Base-by-base conservation (phyloP, 1,139 yeast species). In the Pichia sp. region DNA sequence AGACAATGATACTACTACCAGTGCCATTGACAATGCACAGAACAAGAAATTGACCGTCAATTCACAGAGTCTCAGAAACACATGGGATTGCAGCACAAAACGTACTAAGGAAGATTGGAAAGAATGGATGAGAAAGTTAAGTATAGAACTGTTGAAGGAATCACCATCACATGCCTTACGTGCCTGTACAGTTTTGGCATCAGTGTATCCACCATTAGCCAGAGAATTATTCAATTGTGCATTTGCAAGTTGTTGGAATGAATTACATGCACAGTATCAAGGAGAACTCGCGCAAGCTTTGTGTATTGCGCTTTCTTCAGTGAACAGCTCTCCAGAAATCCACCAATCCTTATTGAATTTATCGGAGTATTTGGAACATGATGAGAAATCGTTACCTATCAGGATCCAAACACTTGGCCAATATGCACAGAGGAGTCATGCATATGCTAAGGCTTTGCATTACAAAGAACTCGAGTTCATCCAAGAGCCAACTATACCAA, bases 281-380 rank as follows among this genome's bases (percentile, higher is more conserved):
- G 96, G 87, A 44, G 96, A 88, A 48, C 66, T 93, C 29, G 87
- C 88, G 1, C 83, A 82, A 49, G 74, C 95, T 1, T 69, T 93
- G 32, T 87, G 94, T 53, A 70, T 79, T 35, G 98, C 97, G 0
- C 66, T 91, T 44, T 82, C 88, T 1, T 81, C 96, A 0, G 85
- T 94, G 1, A 85, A 88, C 48, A 86, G 86, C 48, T 96, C 97
- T 1, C 96, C 98, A 0, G 99, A 93, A 51, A 88, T 91, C 30
- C 82, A 88, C 48, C 98, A 91, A 55, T 82, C 87, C 1, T 66
- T 93, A 36, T 66, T 93, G 48, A 88, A 88, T 48, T 65, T 93
- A 38, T 95, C 96, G 0, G 99, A 93, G 54, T 93, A 83, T 52
- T 83, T 91, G 94, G 99, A 93, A 53, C 97, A 91, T 52, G 97